Base-by-base conservation (phyloP, 1,284 basidiomycete genomes). In the Ceratobasidium sp. region DNA sequence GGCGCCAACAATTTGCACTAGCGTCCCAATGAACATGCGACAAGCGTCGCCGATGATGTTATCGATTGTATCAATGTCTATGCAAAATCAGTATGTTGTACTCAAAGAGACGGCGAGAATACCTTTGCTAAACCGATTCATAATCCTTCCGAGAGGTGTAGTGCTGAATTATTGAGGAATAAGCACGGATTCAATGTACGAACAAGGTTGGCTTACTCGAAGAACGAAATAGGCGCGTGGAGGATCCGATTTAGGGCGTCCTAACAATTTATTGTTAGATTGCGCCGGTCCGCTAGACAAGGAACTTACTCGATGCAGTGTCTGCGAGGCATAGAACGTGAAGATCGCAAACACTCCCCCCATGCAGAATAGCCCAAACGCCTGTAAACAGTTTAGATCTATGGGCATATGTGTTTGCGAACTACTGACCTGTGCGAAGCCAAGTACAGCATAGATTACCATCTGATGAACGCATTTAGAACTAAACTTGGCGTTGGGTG, bases 141-240 rank as follows among this genome's bases (percentile, higher is more conserved):
- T 93, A 82, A 97, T 95, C 28, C 96, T 92, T 15, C 96, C 96
- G 13, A 96, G 87, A 6, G 96, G 96, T 88, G 46, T 55, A 33
- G 46, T 56, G 18, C 72, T 66, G 28, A 10, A 49, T 46, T 10
- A 39, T 39, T 23, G 53, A 18, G 18, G 49, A 23, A 70, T 20
- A 55, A 46, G 55, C 20, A 67, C 61, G 33, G 28, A 68, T 64
- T 51, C 39, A 55, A 66, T 39, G 46, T 44, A 44, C 66, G 7
- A 33, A 44, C 18, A 20, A 67, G 7, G 66, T 40, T 80, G 89
- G 89, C 0, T 94, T 96, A 0, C 94, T 97, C 95, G 83, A 96
- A 96, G 87, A 95, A 96, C 6, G 90, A 90, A 91, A 95, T 95
- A 0, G 95, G 95, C 0, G 93, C 92, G 81, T 90, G 88, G 2